Conservation (phyloP, 2,329 filamentous ascomycete genomes). For the Colletotrichum aenigma region DNA sequence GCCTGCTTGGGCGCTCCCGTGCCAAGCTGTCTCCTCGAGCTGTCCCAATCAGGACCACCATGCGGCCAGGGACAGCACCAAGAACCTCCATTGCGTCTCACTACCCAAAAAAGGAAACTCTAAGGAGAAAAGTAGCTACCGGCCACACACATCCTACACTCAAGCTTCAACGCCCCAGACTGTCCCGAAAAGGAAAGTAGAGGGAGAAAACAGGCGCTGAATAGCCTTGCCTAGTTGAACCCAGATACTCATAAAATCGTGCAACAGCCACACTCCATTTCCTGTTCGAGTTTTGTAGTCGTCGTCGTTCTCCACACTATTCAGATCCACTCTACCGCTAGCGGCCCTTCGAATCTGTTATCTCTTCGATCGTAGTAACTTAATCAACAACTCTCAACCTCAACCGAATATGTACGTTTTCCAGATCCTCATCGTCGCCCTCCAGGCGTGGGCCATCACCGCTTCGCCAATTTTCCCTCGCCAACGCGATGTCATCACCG, state of each 20-base stretch:
- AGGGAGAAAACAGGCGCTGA: neutral
- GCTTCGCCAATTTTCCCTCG: slow-evolving; percentile 1
- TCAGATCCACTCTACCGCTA: neutral
- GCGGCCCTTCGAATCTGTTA: neutral
- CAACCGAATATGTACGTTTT: neutral
- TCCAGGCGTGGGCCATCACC: slow-evolving; percentile 15
- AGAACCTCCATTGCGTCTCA: slow-evolving; percentile 5
- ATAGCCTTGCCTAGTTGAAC: neutral
- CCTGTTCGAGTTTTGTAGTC: neutral
- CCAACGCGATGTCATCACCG: slow-evolving; percentile 1
- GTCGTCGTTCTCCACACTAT: neutral
- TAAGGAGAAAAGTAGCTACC: slow-evolving; percentile 9
- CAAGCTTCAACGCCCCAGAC: neutral
- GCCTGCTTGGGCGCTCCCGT: neutral
- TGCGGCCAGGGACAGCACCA: neutral
- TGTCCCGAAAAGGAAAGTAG: neutral
- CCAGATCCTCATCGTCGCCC: neutral
- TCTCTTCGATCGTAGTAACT: neutral
- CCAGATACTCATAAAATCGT: slow-evolving; percentile 4
- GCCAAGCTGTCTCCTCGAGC: neutral
- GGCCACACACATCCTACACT: neutral
- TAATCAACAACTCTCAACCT: neutral
- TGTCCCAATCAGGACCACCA: slow-evolving; percentile 3
- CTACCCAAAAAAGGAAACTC: slow-evolving; percentile 2
- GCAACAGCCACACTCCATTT: neutral